phyloP scores from a whole-genome alignment of 345 rosid genomes.

The Lagerstroemia speciosa region DNA sequence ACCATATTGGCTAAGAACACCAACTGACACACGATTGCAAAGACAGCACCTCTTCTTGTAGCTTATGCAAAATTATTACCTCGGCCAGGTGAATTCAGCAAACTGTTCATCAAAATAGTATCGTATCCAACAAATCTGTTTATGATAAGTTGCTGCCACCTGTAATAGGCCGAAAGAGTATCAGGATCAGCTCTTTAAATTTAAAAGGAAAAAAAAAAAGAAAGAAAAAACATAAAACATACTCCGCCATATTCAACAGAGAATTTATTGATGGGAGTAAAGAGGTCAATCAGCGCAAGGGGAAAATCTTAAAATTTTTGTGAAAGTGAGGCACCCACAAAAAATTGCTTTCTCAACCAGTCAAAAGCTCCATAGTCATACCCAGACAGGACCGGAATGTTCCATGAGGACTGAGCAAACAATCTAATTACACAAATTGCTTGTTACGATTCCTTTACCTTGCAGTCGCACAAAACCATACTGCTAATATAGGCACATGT shows the following conservation, averaged over 20 bases:
- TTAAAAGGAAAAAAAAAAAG: background rate
- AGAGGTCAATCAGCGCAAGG: background rate
- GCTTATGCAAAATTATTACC: slow-evolving; percentile 32
- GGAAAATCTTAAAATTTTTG: background rate
- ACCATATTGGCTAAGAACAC: background rate
- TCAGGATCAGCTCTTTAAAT: background rate
- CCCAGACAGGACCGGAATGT: background rate
- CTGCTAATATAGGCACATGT: background rate
- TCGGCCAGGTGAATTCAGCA: slow-evolving; percentile 79
- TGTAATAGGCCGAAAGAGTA: slow-evolving; percentile 25
- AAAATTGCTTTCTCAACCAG: background rate
- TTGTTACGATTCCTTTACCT: background rate
- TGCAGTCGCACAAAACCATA: background rate
- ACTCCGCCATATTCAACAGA: background rate
- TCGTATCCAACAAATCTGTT: slow-evolving; percentile 98
- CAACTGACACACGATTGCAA: background rate
- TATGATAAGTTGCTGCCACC: slow-evolving; percentile 99
- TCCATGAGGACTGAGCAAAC: background rate
- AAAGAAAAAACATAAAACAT: background rate
- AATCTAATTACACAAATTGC: background rate
- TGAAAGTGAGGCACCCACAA: background rate
- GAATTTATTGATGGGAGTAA: background rate
- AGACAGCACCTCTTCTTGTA: background rate
- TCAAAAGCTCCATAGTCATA: background rate
- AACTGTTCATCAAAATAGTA: slow-evolving; percentile 96